phyloP scores from a whole-genome alignment of 2,329 filamentous ascomycete species.

The Diaporthe vexans region DNA sequence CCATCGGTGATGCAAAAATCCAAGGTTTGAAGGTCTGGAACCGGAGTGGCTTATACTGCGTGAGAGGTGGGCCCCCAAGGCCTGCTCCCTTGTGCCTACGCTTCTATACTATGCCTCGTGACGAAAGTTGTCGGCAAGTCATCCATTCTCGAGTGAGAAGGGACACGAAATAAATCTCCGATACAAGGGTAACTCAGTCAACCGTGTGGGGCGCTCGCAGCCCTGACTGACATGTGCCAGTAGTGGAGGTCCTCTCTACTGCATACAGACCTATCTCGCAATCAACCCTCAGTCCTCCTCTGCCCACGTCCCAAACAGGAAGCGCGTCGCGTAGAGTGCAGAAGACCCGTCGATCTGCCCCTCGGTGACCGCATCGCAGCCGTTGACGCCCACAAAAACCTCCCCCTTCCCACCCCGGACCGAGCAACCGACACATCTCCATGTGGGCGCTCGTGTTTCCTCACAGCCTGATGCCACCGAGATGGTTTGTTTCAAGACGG shows the following conservation, averaged over 20 bases:
- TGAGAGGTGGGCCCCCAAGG: slow-evolving; percentile 15
- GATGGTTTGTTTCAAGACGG: slow-evolving; percentile 23
- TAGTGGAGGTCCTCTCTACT: background rate
- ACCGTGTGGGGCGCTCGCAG: slow-evolving; percentile 11
- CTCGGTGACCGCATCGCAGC: slow-evolving; percentile 24
- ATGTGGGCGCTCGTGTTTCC: slow-evolving; percentile 30
- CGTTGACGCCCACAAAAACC: slow-evolving; percentile 16
- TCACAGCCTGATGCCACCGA: slow-evolving; percentile 17
- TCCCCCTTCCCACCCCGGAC: slow-evolving; percentile 5
- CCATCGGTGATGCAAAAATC: background rate
- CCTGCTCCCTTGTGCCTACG: too few species aligned
- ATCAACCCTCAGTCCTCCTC: slow-evolving; percentile 5
- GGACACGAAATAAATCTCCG: slow-evolving; percentile 16
- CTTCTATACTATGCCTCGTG: background rate
- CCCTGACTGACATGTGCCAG: background rate
- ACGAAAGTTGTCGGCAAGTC: background rate
- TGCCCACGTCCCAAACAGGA: slow-evolving; percentile 24
- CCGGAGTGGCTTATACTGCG: slow-evolving; percentile 32
- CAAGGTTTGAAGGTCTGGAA: slow-evolving; percentile 23
- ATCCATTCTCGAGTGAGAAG: background rate
- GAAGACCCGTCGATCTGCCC: slow-evolving; percentile 3
- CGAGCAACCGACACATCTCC: slow-evolving; percentile 19
- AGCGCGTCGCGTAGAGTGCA: slow-evolving; percentile 31
- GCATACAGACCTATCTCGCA: background rate
- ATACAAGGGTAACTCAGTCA: slow-evolving; percentile 11